Evolutionary conservation across 306 rosid species (phyloP).

Genomic region (Dicorynia guianensis): DNA sequence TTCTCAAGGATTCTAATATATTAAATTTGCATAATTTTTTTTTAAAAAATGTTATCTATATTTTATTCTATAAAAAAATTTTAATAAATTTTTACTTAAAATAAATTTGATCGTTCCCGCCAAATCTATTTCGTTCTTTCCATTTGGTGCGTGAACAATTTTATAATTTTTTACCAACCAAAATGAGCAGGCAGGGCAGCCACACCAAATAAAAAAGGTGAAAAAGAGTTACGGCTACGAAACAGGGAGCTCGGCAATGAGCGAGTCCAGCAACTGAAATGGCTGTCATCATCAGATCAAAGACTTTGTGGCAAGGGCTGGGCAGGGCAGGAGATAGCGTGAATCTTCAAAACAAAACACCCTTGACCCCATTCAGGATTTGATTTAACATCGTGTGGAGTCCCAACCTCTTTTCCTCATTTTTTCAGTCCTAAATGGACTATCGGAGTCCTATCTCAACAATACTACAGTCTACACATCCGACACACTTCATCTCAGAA

Average conservation of each 20-base stretch:
- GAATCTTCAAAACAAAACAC: slow-evolving; percentile 74
- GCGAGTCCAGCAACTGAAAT: slow-evolving; percentile 42
- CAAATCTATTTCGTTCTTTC: no score
- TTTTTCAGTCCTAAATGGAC: slow-evolving; percentile 45
- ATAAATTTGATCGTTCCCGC: no score
- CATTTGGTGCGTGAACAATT: no score
- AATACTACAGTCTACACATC: slow-evolving; percentile 43
- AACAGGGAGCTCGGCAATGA: slow-evolving; percentile 42
- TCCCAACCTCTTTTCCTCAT: slow-evolving; percentile 21
- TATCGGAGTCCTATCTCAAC: slow-evolving; percentile 45
- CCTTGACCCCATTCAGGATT: slow-evolving; percentile 67
- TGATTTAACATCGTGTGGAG: slow-evolving; percentile 50
- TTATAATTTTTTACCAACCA: no score
- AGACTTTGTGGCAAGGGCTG: slow-evolving; percentile 61
- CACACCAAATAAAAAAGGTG: slow-evolving; percentile 25
- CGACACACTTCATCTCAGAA: slow-evolving; percentile 15
- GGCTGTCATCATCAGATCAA: slow-evolving; percentile 59
- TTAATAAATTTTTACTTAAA: no score
- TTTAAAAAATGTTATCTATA: no score
- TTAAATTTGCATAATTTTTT: no score
- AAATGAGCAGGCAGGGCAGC: slow-evolving; percentile 25
- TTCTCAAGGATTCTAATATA: no score
- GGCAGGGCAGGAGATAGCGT: slow-evolving; percentile 70
- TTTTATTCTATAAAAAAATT: no score
- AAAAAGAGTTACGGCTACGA: slow-evolving; percentile 37